A percentile compares a stretch with the other conserved stretches of the same genome.
phyloP scores from a whole-genome alignment of 2,329 filamentous ascomycete genomes.

The Diaporthe humulicola region DNA sequence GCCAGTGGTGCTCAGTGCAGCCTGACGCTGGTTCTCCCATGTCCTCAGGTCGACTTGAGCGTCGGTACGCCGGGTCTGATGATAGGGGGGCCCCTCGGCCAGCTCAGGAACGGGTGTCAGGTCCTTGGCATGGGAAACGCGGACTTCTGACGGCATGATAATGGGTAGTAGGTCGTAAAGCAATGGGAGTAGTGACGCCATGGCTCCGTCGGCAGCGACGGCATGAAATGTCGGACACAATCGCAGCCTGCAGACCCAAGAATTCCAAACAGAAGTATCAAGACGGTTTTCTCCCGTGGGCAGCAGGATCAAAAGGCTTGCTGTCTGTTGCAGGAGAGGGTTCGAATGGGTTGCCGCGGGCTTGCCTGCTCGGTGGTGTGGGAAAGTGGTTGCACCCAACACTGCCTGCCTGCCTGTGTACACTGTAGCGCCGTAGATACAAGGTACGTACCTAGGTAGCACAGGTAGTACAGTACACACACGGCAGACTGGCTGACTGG shows the following conservation, averaged over 20 bases:
- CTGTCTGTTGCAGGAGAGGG: background rate
- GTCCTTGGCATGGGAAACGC: conserved; percentile 61
- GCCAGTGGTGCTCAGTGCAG: background rate
- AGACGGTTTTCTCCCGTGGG: background rate
- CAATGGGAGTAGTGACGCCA: conserved; percentile 68
- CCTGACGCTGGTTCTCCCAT: conserved; percentile 41
- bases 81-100: conserved; percentile 29
- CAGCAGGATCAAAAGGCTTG: background rate
- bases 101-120: conserved; percentile 24
- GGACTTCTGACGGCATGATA: conserved; percentile 69
- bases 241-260: background rate
- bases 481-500: background rate
- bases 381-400: background rate
- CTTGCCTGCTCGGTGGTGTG: too few species aligned
- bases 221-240: background rate
- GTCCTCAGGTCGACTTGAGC: background rate
- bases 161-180: conserved; percentile 71
- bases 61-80: conserved; percentile 36
- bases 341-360: background rate
- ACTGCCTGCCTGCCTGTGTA: background rate
- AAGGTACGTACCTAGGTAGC: background rate
- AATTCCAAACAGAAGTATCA: background rate
- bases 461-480: too few species aligned
- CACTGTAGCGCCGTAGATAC: too few species aligned
- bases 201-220: conserved; percentile 42